Evolutionary conservation across 2,329 filamentous ascomycete species (phyloP).

Genomic region (Capronia coronata): DNA sequence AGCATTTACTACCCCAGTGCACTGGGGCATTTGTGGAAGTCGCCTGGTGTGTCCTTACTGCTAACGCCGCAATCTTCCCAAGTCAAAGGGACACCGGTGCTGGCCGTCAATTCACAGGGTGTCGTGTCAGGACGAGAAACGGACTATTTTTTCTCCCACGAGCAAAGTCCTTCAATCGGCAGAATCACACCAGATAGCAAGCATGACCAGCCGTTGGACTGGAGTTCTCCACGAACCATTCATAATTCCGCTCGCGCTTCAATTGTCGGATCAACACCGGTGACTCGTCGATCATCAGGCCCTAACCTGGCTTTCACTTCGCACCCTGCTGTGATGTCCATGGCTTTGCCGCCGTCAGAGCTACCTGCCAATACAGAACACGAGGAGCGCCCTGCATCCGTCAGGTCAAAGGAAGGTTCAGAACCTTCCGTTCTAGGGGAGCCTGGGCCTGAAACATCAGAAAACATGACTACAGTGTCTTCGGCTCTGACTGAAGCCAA

Average conservation of each 20-base stretch:
- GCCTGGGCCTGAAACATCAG: constrained; percentile 24
- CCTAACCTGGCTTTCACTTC: constrained; percentile 21
- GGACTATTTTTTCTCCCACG: constrained; percentile 13
- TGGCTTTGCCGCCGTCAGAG: constrained; percentile 22
- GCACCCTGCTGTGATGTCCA: constrained; percentile 23
- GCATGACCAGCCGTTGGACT: constrained; percentile 2
- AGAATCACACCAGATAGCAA: constrained; percentile 12
- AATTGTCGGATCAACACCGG: constrained; percentile 6
- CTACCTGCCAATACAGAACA: constrained; percentile 9
- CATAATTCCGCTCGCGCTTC: constrained; percentile 13
- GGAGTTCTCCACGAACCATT: background rate
- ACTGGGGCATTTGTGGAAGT: constrained; percentile 20
- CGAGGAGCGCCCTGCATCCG: constrained; percentile 8
- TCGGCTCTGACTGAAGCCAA: constrained; percentile 10
- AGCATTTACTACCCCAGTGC: constrained; percentile 25
- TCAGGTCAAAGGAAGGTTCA: constrained; percentile 7
- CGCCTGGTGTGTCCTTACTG: constrained; percentile 14
- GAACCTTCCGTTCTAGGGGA: constrained; percentile 22
- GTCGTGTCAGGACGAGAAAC: constrained; percentile 9
- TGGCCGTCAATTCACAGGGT: constrained; percentile 10
- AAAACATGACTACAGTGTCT: constrained; percentile 8
- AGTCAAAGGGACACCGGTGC: constrained; percentile 16
- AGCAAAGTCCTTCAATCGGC: constrained; percentile 16
- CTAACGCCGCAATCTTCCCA: constrained; percentile 9
- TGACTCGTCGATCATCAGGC: constrained; percentile 13